These are phyloP conservation scores for Ophiocordyceps camponoti-leonardi DNA, from an alignment of 2,329 filamentous ascomycete genomes.

Conservation along the genomic window DNA sequence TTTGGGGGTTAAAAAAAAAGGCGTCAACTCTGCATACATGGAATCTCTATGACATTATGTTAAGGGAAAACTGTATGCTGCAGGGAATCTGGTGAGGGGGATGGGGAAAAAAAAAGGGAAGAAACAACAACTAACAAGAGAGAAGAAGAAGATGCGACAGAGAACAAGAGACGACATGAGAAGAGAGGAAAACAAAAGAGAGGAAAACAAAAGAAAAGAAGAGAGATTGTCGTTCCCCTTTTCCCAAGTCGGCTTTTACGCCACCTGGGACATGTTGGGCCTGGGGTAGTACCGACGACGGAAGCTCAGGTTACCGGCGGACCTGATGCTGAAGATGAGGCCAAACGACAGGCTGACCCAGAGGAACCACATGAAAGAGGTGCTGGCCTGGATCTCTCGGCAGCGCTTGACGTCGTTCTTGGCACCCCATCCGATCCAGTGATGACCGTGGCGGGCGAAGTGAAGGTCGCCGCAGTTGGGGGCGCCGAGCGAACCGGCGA, in stretches of 20 bases:
- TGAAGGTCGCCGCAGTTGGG: constrained; percentile 46
- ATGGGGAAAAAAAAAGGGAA: not conserved
- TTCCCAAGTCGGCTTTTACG: constrained; percentile 22
- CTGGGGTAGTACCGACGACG: constrained; percentile 22
- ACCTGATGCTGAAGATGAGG: constrained; percentile 35
- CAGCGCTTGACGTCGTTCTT: constrained; percentile 44
- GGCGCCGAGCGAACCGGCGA: constrained; percentile 50
- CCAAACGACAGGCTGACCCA: constrained; percentile 43
- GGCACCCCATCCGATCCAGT: constrained; percentile 48
- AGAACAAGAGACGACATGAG: not conserved
- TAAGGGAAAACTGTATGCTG: not conserved
- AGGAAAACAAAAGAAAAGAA: not conserved
- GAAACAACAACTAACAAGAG: not conserved
- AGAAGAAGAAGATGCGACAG: not conserved
- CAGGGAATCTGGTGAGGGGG: not conserved
- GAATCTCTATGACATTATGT: not conserved
- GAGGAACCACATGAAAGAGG: constrained; percentile 67
- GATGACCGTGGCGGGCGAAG: constrained; percentile 9
- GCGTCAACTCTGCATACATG: not conserved
- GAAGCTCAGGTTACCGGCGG: constrained; percentile 24
- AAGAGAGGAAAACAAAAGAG: not conserved
- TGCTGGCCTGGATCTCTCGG: constrained; percentile 56
- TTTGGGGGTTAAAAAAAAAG: too few relatives aligned
- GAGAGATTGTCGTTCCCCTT: not conserved
- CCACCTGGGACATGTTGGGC: constrained; percentile 39